A percentile compares a stretch with the other conserved stretches of the same genome.
Conservation (phyloP, 495 filamentous ascomycete genomes). For the Tuber brumale region DNA sequence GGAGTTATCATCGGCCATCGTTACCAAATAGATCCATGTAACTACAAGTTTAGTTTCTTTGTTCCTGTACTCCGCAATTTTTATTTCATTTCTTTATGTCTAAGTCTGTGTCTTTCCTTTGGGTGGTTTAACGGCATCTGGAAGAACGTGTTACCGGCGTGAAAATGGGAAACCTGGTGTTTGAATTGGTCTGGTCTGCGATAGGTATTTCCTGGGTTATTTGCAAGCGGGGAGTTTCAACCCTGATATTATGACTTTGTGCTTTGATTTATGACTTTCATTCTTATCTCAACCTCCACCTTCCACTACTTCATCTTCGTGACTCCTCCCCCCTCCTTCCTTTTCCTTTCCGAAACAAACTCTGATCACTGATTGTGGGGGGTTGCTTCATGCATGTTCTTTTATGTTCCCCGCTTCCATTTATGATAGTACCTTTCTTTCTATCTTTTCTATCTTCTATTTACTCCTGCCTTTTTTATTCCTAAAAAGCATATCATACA, state of each 20-base stretch:
- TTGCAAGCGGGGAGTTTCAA: neutral
- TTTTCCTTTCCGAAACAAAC: neutral
- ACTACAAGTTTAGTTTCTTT: neutral
- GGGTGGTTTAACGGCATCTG: neutral
- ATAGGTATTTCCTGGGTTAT: neutral
- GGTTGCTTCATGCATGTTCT: neutral
- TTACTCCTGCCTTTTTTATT: neutral
- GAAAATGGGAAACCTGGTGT: constrained; percentile 1
- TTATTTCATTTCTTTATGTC: neutral
- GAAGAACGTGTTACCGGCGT: neutral
- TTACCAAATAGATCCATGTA: constrained; percentile 3
- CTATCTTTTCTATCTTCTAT: neutral
- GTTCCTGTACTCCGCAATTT: neutral
- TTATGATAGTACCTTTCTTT: neutral
- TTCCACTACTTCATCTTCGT: neutral
- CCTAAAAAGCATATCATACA: neutral
- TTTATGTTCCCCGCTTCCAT: neutral
- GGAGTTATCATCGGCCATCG: neutral
- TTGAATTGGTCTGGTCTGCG: constrained; percentile 4
- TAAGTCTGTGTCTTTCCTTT: constrained; percentile 4
- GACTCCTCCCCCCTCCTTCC: neutral
- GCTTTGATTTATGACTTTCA: neutral
- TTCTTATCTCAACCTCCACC: neutral
- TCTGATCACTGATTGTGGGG: neutral
- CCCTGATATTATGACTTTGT: neutral